phyloP scores from a whole-genome alignment of 805 yeast genomes.

The Ogataea ganodermae region DNA sequence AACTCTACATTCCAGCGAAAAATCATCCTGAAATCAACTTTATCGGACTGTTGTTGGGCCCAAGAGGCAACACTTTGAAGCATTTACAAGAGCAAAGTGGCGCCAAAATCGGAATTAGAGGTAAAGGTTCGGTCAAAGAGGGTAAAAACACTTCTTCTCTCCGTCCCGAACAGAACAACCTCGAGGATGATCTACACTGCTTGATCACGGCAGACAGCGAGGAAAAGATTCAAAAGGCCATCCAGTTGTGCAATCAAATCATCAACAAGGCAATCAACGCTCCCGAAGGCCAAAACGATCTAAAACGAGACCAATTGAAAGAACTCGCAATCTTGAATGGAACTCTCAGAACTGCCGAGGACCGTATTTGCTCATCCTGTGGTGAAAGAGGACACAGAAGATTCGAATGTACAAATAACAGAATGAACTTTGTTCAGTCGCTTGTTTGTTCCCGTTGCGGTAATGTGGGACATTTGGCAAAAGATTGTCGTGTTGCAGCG shows the following conservation, averaged over 20 bases:
- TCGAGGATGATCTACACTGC: conserved; percentile 87
- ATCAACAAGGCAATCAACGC: conserved; percentile 81
- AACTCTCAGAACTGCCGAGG: conserved; percentile 74
- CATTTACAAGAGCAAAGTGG: conserved; percentile 82
- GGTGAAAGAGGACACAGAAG: conserved; percentile 66
- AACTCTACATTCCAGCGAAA: conserved; percentile 78
- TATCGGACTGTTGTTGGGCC: conserved; percentile 88
- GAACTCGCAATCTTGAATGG: conserved; percentile 95
- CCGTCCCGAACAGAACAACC: conserved; percentile 50
- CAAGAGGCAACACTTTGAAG: conserved; percentile 89
- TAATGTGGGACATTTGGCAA: conserved; percentile 78
- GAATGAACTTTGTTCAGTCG: conserved; percentile 46
- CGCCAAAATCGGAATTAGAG: conserved; percentile 87
- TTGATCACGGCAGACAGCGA: conserved; percentile 80
- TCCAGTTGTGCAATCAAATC: conserved; percentile 69
- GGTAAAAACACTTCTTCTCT: conserved; percentile 63
- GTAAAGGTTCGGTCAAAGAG: conserved; percentile 93
- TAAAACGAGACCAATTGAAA: conserved; percentile 86
- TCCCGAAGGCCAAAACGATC: conserved; percentile 91
- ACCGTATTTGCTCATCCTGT: conserved; percentile 62
- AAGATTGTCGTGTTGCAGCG: conserved; percentile 66
- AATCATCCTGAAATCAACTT: conserved; percentile 92
- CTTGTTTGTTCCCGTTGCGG: conserved; percentile 82
- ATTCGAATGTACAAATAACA: conserved; percentile 61
- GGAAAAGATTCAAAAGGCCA: conserved; percentile 74